A percentile compares a stretch with the other conserved stretches of the same genome.
These are phyloP conservation scores for Penicillium subrubescens DNA, from an alignment of 495 filamentous ascomycete genomes.

Conservation along the genomic window DNA sequence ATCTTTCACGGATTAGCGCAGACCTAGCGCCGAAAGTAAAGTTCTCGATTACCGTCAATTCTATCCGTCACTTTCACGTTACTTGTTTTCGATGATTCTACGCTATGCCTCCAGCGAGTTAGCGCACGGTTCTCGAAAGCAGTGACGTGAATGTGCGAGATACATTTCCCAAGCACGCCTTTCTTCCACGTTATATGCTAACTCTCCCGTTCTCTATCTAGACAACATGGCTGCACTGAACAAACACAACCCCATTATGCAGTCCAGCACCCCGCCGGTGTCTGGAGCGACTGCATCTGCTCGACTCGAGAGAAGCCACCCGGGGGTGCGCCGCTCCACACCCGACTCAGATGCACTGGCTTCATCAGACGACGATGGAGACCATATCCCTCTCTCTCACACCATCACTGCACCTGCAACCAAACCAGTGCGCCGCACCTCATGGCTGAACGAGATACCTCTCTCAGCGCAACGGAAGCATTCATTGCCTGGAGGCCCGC, in stretches of 20 bases:
- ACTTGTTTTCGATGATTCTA: too few species aligned
- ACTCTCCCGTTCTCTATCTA: not conserved
- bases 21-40: too few species aligned
- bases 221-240: constrained; percentile 34
- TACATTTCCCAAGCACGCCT: too few species aligned
- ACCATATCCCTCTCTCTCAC: constrained; percentile 42
- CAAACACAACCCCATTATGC: constrained; percentile 32
- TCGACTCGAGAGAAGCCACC: constrained; percentile 71
- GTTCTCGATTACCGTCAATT: too few species aligned
- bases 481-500: constrained; percentile 55
- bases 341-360: constrained; percentile 91
- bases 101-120: too few species aligned
- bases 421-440: constrained; percentile 51
- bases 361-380: constrained; percentile 89
- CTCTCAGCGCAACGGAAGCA: constrained; percentile 48
- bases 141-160: too few species aligned
- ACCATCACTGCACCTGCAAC: constrained; percentile 39
- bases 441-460: constrained; percentile 58
- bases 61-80: too few species aligned
- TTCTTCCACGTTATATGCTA: too few species aligned
- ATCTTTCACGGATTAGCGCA: too few species aligned
- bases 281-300: constrained; percentile 53
- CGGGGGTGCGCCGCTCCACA: constrained; percentile 71
- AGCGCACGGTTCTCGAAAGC: too few species aligned
- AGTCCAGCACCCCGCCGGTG: constrained; percentile 31